phyloP scores from a whole-genome alignment of 371 early-diverging fungal species.

The Dinochytrium kinnereticum region DNA sequence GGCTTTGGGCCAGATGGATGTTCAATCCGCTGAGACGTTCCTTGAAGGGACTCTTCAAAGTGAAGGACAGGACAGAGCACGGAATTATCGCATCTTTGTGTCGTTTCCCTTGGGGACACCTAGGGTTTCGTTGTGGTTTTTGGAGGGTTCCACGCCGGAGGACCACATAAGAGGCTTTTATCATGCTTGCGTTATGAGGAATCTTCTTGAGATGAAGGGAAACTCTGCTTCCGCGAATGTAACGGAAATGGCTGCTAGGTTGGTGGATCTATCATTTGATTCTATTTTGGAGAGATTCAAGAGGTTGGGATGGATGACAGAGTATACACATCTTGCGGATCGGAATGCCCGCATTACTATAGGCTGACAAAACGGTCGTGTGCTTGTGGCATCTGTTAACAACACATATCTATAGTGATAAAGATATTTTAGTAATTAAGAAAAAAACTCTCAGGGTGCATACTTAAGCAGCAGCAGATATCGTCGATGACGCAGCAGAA shows the following conservation, averaged over 20 bases:
- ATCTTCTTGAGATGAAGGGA: constrained; percentile 16
- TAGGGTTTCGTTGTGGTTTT: constrained; percentile 59
- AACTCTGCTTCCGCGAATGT: background rate
- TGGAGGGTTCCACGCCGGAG: constrained; percentile 44
- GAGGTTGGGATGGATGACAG: constrained; percentile 32
- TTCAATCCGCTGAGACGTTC: background rate
- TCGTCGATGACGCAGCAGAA: constrained; percentile 8
- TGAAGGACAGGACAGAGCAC: constrained; percentile 7
- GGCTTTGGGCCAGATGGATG: background rate
- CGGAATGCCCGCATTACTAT: constrained; percentile 23
- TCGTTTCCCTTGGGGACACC: constrained; percentile 5
- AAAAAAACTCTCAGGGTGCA: too few species aligned
- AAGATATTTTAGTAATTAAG: background rate
- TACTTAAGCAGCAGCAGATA: background rate
- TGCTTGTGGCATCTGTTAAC: background rate
- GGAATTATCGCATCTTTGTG: constrained; percentile 25
- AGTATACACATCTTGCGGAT: constrained; percentile 33
- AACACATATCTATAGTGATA: background rate
- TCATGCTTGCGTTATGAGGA: constrained; percentile 55
- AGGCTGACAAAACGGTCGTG: background rate
- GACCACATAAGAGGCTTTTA: constrained; percentile 62
- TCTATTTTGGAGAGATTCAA: background rate
- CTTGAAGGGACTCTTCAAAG: background rate
- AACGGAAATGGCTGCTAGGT: background rate
- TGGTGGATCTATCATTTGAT: background rate